Evolutionary conservation across 352 stramenopile species (phyloP).

Genomic region (Globisporangium iwayamae): DNA sequence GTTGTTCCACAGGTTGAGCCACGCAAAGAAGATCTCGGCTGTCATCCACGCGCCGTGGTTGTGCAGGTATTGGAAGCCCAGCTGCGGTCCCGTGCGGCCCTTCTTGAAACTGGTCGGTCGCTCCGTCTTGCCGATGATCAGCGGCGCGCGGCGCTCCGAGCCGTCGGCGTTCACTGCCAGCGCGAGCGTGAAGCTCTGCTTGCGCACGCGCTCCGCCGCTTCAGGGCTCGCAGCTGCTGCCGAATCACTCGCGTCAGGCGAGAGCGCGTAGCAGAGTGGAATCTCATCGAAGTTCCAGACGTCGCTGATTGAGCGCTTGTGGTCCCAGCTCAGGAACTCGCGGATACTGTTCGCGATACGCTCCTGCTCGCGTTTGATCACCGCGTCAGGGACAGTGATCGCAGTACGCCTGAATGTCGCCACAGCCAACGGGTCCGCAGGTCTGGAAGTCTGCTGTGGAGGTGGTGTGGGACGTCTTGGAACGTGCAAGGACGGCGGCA

Average conservation of each 20-base stretch:
- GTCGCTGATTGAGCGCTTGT: conserved; percentile 15
- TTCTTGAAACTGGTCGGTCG: conserved; percentile 7
- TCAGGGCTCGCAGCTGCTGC: no score
- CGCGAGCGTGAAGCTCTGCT: conserved; percentile 12
- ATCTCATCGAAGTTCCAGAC: conserved; percentile 23
- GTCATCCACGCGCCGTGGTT: conserved; percentile 17
- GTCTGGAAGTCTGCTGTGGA: background rate
- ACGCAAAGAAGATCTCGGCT: conserved; percentile 9
- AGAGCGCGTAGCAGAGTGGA: conserved; percentile 14
- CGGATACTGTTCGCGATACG: conserved; percentile 4
- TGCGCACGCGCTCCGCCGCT: no score
- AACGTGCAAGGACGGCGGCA: no score
- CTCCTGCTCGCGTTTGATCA: conserved; percentile 19
- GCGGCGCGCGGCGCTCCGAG: conserved; percentile 12
- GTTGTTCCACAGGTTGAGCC: conserved; percentile 13
- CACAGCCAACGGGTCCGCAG: background rate
- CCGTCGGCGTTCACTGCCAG: conserved; percentile 17
- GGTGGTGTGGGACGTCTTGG: background rate
- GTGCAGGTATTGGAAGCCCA: conserved; percentile 14
- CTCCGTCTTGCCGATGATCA: conserved; percentile 18
- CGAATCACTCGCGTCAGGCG: background rate
- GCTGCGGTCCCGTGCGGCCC: background rate
- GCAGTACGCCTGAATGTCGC: background rate
- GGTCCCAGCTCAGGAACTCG: conserved; percentile 16
- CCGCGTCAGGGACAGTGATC: background rate